These are phyloP conservation scores for Alloteropsis angusta DNA, from an alignment of 202 grass and related monocot species.

Conservation along the genomic window DNA sequence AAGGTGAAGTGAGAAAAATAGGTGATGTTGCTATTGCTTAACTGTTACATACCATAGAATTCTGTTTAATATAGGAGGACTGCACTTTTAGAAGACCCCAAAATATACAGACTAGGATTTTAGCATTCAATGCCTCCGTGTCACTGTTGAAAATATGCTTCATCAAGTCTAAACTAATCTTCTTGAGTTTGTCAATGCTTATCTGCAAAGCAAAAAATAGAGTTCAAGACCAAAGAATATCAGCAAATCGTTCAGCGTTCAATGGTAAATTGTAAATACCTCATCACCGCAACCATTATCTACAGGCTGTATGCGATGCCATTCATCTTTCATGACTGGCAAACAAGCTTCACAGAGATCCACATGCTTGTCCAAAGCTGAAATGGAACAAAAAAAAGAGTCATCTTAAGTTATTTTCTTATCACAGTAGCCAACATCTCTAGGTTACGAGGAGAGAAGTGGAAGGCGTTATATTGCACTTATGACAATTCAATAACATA, in stretches of 20 bases:
- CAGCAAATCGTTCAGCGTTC: neutral
- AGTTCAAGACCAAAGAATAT: constrained; percentile 8
- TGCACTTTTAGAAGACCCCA: constrained; percentile 65
- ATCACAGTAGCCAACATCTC: neutral
- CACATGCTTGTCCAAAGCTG: constrained; percentile 48
- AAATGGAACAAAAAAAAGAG: neutral
- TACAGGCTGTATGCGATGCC: constrained; percentile 38
- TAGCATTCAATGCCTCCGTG: constrained; percentile 53
- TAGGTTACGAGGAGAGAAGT: neutral
- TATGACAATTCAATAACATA: neutral
- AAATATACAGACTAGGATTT: constrained; percentile 71
- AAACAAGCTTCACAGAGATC: constrained; percentile 61
- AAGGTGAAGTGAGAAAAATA: constrained; percentile 6
- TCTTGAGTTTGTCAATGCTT: constrained; percentile 48
- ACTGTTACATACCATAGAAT: constrained; percentile 44
- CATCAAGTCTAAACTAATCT: constrained; percentile 48
- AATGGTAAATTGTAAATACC: constrained; percentile 42
- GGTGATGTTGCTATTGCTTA: constrained; percentile 1
- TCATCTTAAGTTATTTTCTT: neutral
- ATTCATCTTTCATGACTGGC: constrained; percentile 56
- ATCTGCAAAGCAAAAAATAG: constrained; percentile 34
- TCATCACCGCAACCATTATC: constrained; percentile 39
- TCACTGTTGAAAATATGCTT: constrained; percentile 57
- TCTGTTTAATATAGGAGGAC: constrained; percentile 33
- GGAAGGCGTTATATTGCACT: neutral